Conservation (phyloP, 352 stramenopile species). For the Phytophthora sansomeana region DNA sequence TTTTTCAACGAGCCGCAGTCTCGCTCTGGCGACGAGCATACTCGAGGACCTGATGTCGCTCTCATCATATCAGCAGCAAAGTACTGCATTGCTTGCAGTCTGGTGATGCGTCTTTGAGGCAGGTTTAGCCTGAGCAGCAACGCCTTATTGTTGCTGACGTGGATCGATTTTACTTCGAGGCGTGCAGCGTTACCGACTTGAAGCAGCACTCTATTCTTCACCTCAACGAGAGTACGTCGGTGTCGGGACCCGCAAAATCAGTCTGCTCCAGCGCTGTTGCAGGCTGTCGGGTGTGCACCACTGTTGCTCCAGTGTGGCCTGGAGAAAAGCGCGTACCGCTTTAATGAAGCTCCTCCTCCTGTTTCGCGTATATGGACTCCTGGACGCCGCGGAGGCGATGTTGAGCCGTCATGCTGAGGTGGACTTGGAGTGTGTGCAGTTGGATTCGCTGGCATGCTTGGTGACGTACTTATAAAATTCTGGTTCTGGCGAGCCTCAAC, state of each 20-base stretch:
- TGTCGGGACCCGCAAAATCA: constrained; percentile 49
- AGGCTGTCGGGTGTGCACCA: constrained; percentile 55
- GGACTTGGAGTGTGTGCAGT: constrained; percentile 87
- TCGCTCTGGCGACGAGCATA: constrained; percentile 53
- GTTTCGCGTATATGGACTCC: constrained; percentile 76
- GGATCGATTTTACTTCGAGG: constrained; percentile 77
- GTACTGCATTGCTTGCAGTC: constrained; percentile 48
- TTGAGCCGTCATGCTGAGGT: constrained; percentile 73
- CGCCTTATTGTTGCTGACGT: constrained; percentile 66
- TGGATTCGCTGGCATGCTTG: constrained; percentile 87
- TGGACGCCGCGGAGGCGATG: constrained; percentile 73
- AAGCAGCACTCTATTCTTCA: constrained; percentile 77
- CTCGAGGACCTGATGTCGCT: constrained; percentile 79
- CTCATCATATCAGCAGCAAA: constrained; percentile 67
- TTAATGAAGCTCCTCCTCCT: constrained; percentile 90
- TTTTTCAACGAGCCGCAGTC: constrained; percentile 61
- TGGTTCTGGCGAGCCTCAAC: constrained; percentile 15
- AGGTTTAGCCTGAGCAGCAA: constrained; percentile 56
- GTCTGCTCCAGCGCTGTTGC: constrained; percentile 45
- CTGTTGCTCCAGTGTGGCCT: constrained; percentile 76
- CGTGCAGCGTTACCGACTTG: constrained; percentile 88
- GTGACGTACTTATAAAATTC: constrained; percentile 44
- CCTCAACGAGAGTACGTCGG: constrained; percentile 33
- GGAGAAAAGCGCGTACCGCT: constrained; percentile 88
- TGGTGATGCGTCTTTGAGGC: constrained; percentile 25